Percentiles rank a stretch among this genome's conserved stretches.
Evolutionary conservation across 331 rosid species (phyloP).

Genomic region (Arachis monticola): DNA sequence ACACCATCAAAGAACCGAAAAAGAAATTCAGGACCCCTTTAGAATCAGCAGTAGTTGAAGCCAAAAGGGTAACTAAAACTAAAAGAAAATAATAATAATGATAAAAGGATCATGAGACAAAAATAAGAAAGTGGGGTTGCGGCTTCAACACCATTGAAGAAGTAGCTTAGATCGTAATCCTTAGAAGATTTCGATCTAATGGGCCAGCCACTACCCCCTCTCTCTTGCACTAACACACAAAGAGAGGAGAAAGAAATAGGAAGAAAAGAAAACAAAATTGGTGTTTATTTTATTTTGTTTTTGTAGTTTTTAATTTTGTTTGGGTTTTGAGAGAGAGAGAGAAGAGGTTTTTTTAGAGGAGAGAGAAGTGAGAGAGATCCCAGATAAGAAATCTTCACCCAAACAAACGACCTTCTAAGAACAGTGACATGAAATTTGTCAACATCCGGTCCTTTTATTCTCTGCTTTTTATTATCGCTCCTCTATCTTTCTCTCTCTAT

Average conservation of each 20-base stretch:
- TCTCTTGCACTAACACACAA: slow-evolving; percentile 41
- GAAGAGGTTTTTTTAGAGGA: slow-evolving; percentile 34
- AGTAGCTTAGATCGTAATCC: slow-evolving; percentile 76
- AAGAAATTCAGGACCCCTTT: slow-evolving; percentile 42
- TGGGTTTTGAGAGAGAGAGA: slow-evolving; percentile 41
- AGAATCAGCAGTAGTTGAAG: slow-evolving; percentile 44
- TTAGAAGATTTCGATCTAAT: slow-evolving; percentile 88
- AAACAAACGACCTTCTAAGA: slow-evolving; percentile 98
- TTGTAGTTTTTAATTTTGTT: slow-evolving; percentile 16
- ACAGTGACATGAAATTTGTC: slow-evolving; percentile 99
- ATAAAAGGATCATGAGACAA: slow-evolving; percentile 34
- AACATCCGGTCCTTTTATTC: slow-evolving; percentile 99
- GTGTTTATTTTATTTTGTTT: not conserved
- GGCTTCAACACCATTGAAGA: slow-evolving; percentile 62
- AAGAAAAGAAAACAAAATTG: slow-evolving; percentile 41
- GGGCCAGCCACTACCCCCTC: slow-evolving; percentile 78
- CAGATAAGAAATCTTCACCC: slow-evolving; percentile 98
- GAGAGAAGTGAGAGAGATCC: slow-evolving; percentile 82
- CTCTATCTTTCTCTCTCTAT: slow-evolving; percentile 48
- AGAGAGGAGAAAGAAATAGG: slow-evolving; percentile 4
- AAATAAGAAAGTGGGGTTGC: slow-evolving; percentile 59
- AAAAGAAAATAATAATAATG: slow-evolving; percentile 37
- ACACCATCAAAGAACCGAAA: slow-evolving; percentile 40
- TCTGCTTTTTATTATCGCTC: slow-evolving; percentile 90
- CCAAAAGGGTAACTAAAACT: slow-evolving; percentile 49